Conservation (phyloP, 441 rosid species). For the Metrosideros polymorpha region DNA sequence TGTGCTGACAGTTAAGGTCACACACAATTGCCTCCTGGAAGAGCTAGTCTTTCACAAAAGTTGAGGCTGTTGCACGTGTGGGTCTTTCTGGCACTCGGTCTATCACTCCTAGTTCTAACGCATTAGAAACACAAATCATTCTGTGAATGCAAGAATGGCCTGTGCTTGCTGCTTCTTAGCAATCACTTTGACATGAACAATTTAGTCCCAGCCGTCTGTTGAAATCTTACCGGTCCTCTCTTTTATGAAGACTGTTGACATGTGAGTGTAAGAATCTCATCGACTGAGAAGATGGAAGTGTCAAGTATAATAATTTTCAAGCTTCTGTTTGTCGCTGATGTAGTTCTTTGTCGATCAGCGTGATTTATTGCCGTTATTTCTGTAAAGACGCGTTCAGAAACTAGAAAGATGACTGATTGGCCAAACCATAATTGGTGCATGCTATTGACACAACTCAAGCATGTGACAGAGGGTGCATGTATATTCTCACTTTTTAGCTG, state of each 20-base stretch:
- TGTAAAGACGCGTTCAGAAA: background rate
- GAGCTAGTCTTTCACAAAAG: background rate
- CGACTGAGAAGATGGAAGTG: background rate
- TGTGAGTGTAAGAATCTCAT: background rate
- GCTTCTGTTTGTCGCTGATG: background rate
- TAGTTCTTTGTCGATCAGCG: background rate
- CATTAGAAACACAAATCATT: background rate
- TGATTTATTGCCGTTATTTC: background rate
- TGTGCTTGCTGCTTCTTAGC: background rate
- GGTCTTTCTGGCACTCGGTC: background rate
- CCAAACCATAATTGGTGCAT: background rate
- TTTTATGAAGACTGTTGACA: background rate
- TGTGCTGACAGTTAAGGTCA: conserved; percentile 16
- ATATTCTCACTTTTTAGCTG: background rate
- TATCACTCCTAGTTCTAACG: background rate
- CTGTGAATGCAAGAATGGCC: background rate
- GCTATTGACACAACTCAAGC: background rate
- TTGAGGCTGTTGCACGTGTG: conserved; percentile 17
- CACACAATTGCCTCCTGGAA: background rate
- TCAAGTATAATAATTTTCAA: background rate
- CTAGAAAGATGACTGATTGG: background rate
- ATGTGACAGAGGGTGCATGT: background rate
- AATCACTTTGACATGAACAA: too few species aligned
- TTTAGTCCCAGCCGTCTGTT: background rate
- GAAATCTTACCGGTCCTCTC: background rate